These are phyloP conservation scores for Fereydounia khargensis DNA, from an alignment of 1,284 basidiomycete genomes.

Conservation along the genomic window DNA sequence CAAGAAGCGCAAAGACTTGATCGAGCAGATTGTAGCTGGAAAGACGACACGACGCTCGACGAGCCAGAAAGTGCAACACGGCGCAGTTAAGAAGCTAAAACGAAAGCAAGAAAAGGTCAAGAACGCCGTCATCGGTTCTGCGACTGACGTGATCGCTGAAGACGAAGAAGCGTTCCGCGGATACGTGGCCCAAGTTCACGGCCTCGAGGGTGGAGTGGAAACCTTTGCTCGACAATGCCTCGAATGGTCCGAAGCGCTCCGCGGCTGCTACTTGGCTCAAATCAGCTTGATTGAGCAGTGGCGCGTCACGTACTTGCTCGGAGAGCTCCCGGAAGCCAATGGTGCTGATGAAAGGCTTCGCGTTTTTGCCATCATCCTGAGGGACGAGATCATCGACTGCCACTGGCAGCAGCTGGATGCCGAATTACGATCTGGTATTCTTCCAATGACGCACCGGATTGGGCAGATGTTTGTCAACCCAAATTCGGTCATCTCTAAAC, in stretches of 20 bases:
- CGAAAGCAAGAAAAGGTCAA: slow-evolving; percentile 40
- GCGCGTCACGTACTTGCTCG: slow-evolving; percentile 30
- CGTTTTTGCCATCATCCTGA: slow-evolving; percentile 16
- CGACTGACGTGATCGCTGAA: slow-evolving; percentile 22
- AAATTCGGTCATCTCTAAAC: slow-evolving; percentile 52
- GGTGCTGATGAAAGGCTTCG: slow-evolving; percentile 22
- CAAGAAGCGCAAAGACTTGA: slow-evolving; percentile 75
- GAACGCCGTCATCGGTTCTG: slow-evolving; percentile 14
- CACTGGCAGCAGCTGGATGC: slow-evolving; percentile 32
- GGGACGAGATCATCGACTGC: slow-evolving; percentile 12
- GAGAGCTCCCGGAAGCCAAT: slow-evolving; percentile 3
- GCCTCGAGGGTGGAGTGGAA: slow-evolving; percentile 20
- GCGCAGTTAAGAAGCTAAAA: slow-evolving; percentile 33
- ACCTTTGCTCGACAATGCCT: slow-evolving; percentile 26
- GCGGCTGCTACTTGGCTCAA: slow-evolving; percentile 27
- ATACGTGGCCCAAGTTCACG: slow-evolving; percentile 22
- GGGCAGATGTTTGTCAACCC: slow-evolving; percentile 37
- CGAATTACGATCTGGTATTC: slow-evolving; percentile 28
- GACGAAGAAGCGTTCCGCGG: slow-evolving; percentile 25
- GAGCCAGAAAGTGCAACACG: slow-evolving; percentile 29
- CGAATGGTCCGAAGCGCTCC: slow-evolving; percentile 29
- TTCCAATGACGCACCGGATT: slow-evolving; percentile 50
- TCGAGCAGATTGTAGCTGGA: slow-evolving; percentile 47
- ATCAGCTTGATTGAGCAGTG: slow-evolving; percentile 30
- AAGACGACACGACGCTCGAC: slow-evolving; percentile 18